phyloP scores from a whole-genome alignment of 768 basidiomycete genomes.

The Tricholoma flavovirens region DNA sequence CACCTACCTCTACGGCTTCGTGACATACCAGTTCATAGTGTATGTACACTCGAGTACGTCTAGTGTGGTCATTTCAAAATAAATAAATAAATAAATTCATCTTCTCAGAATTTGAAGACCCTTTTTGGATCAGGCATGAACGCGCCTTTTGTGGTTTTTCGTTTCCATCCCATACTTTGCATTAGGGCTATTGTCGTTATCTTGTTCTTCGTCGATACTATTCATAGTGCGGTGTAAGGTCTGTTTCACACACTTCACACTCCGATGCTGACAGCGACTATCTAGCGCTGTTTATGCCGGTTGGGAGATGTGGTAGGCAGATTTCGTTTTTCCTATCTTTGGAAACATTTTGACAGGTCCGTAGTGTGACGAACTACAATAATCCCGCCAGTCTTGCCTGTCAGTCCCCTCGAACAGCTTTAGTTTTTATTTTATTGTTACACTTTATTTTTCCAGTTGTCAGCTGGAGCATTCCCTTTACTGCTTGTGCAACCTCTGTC shows the following conservation, averaged over 20 bases:
- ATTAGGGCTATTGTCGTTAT: slow-evolving; percentile 23
- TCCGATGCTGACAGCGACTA: not conserved
- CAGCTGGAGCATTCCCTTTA: slow-evolving; percentile 48
- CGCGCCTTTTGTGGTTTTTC: not conserved
- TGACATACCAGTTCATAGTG: slow-evolving; percentile 32
- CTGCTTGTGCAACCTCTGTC: slow-evolving; percentile 39
- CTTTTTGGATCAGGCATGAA: slow-evolving; percentile 23
- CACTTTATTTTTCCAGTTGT: slow-evolving; percentile 24
- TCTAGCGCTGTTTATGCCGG: slow-evolving; percentile 24
- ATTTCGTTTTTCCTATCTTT: not conserved
- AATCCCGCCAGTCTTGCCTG: slow-evolving; percentile 32
- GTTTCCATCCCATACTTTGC: slow-evolving; percentile 2
- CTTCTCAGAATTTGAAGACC: slow-evolving; percentile 29
- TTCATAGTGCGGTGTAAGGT: slow-evolving; percentile 28
- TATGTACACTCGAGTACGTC: slow-evolving; percentile 25
- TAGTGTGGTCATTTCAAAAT: slow-evolving; percentile 1
- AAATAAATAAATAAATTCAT: no score
- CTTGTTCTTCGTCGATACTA: slow-evolving; percentile 27
- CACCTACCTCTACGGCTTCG: slow-evolving; percentile 29
- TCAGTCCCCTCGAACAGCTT: slow-evolving; percentile 11
- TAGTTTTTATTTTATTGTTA: no score
- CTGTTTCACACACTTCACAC: slow-evolving; percentile 1
- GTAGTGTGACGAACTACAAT: slow-evolving; percentile 34
- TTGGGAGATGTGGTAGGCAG: slow-evolving; percentile 23
- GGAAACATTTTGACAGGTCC: slow-evolving; percentile 8